These are phyloP conservation scores for Eutrema yunnanense DNA, from an alignment of 345 rosid species.

Conservation along the genomic window DNA sequence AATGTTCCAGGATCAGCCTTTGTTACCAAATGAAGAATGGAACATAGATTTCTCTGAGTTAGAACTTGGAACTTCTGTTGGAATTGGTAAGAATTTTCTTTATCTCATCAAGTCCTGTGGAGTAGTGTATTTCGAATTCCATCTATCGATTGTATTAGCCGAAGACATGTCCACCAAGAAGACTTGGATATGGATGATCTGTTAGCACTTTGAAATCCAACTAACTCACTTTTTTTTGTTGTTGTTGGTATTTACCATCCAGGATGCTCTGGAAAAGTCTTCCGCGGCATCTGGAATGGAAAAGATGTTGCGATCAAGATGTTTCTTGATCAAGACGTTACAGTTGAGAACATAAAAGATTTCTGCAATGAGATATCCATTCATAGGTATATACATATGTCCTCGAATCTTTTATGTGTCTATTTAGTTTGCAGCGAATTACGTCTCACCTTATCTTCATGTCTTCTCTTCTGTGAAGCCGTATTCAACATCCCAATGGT, in stretches of 20 bases:
- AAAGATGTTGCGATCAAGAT: conserved; percentile 87
- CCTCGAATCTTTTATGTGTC: not conserved
- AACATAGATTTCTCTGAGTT: conserved; percentile 73
- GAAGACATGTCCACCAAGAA: no score
- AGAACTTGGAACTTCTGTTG: conserved; percentile 65
- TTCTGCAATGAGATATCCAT: conserved; percentile 87
- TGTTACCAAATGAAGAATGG: conserved; percentile 68
- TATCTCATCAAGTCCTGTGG: not conserved
- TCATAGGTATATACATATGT: conserved; percentile 47
- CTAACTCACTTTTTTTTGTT: not conserved
- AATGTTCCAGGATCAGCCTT: conserved; percentile 51
- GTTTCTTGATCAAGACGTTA: conserved; percentile 62
- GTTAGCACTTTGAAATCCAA: not conserved
- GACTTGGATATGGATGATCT: no score
- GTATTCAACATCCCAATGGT: conserved; percentile 92
- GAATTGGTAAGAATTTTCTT: conserved; percentile 50
- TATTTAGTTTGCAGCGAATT: not conserved
- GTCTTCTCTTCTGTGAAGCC: conserved; percentile 46
- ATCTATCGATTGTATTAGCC: no score
- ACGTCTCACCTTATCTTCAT: conserved; percentile 10
- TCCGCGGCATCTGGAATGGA: conserved; percentile 80
- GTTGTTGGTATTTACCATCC: not conserved
- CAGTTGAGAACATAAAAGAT: conserved; percentile 70
- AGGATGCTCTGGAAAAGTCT: conserved; percentile 82
- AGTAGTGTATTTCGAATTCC: not conserved